phyloP scores from a whole-genome alignment of 1,284 basidiomycete genomes.

The Naganishia sp. region DNA sequence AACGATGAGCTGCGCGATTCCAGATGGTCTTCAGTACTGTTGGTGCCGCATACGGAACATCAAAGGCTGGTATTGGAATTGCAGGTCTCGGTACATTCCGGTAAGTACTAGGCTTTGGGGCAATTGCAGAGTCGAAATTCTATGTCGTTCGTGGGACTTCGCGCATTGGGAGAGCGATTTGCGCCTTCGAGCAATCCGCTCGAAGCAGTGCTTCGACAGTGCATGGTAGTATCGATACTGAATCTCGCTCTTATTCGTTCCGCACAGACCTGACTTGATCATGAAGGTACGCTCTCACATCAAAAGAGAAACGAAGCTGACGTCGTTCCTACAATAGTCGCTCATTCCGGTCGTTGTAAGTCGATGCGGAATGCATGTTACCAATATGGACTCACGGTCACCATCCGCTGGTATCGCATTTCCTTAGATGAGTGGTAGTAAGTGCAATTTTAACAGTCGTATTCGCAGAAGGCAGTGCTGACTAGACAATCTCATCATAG shows the following conservation, averaged over 20 bases:
- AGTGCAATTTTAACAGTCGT: conserved; percentile 28
- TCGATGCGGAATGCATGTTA: conserved; percentile 6
- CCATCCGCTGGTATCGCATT: background rate
- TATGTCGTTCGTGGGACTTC: background rate
- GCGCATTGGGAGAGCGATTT: background rate
- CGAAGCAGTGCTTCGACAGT: background rate
- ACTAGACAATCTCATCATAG: conserved; percentile 37
- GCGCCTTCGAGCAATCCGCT: background rate
- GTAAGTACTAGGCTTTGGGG: conserved; percentile 36
- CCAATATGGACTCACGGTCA: background rate
- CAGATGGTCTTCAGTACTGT: conserved; percentile 61
- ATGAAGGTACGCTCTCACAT: conserved; percentile 85
- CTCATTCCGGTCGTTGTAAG: conserved; percentile 69
- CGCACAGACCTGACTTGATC: conserved; percentile 81
- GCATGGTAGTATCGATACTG: background rate
- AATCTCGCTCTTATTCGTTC: background rate
- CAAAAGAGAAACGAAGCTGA: background rate
- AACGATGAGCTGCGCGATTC: background rate
- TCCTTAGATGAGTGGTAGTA: conserved; percentile 70
- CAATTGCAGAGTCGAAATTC: no score
- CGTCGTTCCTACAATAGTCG: conserved; percentile 5
- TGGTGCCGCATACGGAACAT: conserved; percentile 94
- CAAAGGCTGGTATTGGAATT: conserved; percentile 97
- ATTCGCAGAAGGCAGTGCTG: background rate
- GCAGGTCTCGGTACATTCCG: conserved; percentile 87